phyloP scores from a whole-genome alignment of 768 basidiomycete species.

The Mycena crocata region DNA sequence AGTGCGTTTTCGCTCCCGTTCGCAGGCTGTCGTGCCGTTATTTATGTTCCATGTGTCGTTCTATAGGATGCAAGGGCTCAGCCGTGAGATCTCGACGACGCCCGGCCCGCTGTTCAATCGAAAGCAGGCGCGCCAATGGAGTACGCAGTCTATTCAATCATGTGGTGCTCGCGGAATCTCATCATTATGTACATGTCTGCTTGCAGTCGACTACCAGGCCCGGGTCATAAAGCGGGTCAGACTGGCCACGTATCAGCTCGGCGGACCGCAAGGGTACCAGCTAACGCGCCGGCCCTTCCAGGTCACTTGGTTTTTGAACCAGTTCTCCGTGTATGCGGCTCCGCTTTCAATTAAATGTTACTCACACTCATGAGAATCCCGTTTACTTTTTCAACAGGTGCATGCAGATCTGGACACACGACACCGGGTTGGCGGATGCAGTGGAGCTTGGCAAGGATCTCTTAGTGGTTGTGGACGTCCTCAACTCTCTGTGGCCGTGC shows the following conservation, averaged over 20 bases:
- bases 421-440: conserved; percentile 19
- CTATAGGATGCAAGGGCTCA: conserved; percentile 65
- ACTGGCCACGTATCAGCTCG: conserved; percentile 62
- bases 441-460: conserved; percentile 31
- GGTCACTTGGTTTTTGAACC: conserved; percentile 77
- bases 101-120: conserved; percentile 70
- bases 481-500: conserved; percentile 31
- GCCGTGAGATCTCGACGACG: conserved; percentile 48
- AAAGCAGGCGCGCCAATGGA: conserved; percentile 82
- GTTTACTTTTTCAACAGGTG: conserved; percentile 16
- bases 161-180: no score
- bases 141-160: conserved; percentile 55
- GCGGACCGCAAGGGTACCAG: conserved; percentile 62
- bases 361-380: conserved; percentile 2
- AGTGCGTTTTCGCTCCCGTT: conserved; percentile 56
- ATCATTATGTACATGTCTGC: conserved; percentile 33
- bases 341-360: neutral
- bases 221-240: conserved; percentile 73
- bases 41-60: conserved; percentile 14
- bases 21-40: conserved; percentile 24
- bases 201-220: conserved; percentile 74
- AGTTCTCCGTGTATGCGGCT: conserved; percentile 67
- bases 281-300: conserved; percentile 78
- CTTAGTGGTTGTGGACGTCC: conserved; percentile 23
- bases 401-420: conserved; percentile 34